Evolutionary conservation across 805 yeast species (phyloP), one percentile per base, ranked within the genome.

Genomic region (Suhomyces canberraensis): DNA sequence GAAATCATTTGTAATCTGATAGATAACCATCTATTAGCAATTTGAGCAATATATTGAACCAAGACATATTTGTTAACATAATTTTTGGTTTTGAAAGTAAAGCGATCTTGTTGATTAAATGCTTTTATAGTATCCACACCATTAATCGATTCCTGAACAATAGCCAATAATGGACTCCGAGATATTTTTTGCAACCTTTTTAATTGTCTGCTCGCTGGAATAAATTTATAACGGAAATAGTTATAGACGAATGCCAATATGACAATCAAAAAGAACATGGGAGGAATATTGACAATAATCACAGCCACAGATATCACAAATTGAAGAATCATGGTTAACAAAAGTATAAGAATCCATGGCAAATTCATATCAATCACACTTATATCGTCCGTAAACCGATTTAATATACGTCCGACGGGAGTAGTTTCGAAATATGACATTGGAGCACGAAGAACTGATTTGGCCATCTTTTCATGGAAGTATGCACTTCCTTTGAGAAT

Each of bases 71-170:
- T 61, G 52, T 79, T 79, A 40, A 79, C 59, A 42, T 72, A 70
- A 14, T 69, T 61, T 22, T 61, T 56, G 54, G 81, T 82, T 39
- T 76, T 69, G 51, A 58, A 73, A 16, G 66, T 63, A 59, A 88
- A 89, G 39, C 95, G 68, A 4, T 66, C 70, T 18, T 60, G 59
- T 45, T 87, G 95, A n/a, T 71, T 66, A 51, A 74, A 90, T 0
- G 96, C 96, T 31, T 83, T 69, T 37, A 89, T 79, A 1, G 95
- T 89, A 32, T 79, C 78, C 16, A 82, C 76, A 9, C 96, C 96
- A 21, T 72, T 73, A 33, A 89, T 61, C 2, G 89, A 79, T 53
- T 89, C 96, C 53, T 85, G 90, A 44, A 89, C 71, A 47, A 83
- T 88, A 0, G 95, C 84, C 65, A 76, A 84, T n/a, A 87, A 78